phyloP scores from a whole-genome alignment of 2,329 filamentous ascomycete species.

The Aurifilum marmelostoma region DNA sequence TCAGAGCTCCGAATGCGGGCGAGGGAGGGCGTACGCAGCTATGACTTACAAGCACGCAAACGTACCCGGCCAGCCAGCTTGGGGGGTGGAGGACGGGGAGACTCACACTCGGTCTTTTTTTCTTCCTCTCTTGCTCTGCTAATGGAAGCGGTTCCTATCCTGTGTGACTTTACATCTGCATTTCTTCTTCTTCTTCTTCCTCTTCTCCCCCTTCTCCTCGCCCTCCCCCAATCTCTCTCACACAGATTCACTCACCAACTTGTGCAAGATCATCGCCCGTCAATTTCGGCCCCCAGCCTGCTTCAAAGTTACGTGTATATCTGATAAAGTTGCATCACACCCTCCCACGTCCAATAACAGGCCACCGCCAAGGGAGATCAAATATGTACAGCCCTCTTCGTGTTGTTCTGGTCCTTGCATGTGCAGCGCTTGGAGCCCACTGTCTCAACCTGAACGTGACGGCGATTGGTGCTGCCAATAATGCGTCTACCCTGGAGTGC shows the following conservation, averaged over 20 bases:
- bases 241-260: too few relatives aligned
- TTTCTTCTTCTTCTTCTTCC: not conserved
- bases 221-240: not conserved
- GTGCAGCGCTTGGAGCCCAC: constrained; percentile 3
- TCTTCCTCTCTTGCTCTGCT: not conserved
- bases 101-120: not conserved
- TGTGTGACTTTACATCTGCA: not conserved
- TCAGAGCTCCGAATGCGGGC: not conserved
- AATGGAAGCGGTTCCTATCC: not conserved
- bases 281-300: not conserved
- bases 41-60: not conserved
- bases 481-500: constrained; percentile 47
- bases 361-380: constrained; percentile 16
- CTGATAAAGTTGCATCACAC: not conserved
- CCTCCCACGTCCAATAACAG: not conserved
- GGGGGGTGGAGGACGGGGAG: not conserved
- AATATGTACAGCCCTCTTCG: constrained; percentile 5
- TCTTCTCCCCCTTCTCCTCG: not conserved
- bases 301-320: not conserved
- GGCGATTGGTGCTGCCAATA: constrained; percentile 40
- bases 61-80: not conserved
- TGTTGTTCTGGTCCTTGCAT: constrained; percentile 5
- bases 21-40: not conserved
- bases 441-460: constrained; percentile 43
- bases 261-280: constrained; percentile 5